Conservation (phyloP, 257 asterid genomes). For the Nicotiana undulata region DNA sequence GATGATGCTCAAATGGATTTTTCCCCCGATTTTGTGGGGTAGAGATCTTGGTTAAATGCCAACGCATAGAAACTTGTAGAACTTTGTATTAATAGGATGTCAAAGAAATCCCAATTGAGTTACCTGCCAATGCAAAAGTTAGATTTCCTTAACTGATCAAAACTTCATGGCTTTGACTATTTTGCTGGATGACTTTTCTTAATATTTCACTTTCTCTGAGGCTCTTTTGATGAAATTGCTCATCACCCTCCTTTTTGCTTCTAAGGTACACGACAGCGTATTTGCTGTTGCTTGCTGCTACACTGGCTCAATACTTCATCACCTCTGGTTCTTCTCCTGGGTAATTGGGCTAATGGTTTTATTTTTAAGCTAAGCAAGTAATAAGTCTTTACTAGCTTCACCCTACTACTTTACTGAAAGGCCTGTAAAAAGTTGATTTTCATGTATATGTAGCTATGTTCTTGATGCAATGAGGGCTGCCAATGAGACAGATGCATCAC, state of each 20-base stretch:
- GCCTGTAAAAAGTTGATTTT: constrained; percentile 3
- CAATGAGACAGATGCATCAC: constrained; percentile 59
- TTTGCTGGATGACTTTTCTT: not conserved
- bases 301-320: constrained; percentile 77
- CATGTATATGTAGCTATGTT: constrained; percentile 52
- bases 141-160: not conserved
- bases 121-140: not conserved
- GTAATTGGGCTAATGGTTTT: constrained; percentile 29
- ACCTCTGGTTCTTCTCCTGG: constrained; percentile 91
- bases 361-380: not conserved
- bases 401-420: constrained; percentile 6
- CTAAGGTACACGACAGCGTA: constrained; percentile 64
- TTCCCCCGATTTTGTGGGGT: not conserved
- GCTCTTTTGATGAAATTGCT: not conserved
- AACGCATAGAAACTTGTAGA: not conserved
- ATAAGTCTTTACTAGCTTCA: not conserved
- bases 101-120: not conserved
- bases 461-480: constrained; percentile 70
- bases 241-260: constrained; percentile 5
- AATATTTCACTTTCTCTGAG: not conserved
- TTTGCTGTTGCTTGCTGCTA: constrained; percentile 50
- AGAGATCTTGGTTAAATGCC: not conserved
- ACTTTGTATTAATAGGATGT: not conserved
- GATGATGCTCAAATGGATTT: not conserved
- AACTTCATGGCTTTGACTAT: not conserved